Evolutionary conservation across 805 yeast species (phyloP), one percentile per base, ranked within the genome.

Genomic region (Lachancea sp.): DNA sequence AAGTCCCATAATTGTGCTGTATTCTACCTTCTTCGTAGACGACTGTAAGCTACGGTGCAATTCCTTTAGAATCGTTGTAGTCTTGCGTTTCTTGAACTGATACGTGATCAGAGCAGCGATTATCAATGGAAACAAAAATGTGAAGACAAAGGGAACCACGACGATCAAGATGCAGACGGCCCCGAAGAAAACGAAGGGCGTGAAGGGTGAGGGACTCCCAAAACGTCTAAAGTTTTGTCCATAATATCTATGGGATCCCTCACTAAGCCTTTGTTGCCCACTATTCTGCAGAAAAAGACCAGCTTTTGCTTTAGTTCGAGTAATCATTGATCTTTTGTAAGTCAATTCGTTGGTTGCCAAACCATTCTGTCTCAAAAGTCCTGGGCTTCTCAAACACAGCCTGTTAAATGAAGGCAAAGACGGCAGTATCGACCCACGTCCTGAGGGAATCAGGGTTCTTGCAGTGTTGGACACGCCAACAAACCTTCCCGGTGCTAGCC

Each of bases 61-160:
- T 19, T 49, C 50, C 15, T 37, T 30, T 27, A 50, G 45, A n/a
- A 59, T 32, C 15, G 44, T 44, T 15, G 46, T 49, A 12, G 47
- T 40, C 42, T 49, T 52, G 60, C 61, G 60, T 41, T 43, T 48
- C 25, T 46, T 57, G 43, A 56, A 57, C 44, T 61, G 66, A 29
- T 39, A 53, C 9, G 49, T 35, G 7, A 40, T 48, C n/a, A 58
- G 48, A 2, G 50, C 56, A 3, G 46, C 44, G 18, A 61, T 42
- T 2, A 52, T 39, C 25, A 59, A 25, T 5, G 66, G 66, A 34
- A 61, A 46, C 29, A 61, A 48, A 36, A 49, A 39, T 13, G 53
- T 47, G 38, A 54, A 42, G 16, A 54, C 36, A 16, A 54, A 42
- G 4, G 59, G 57, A 3, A 55, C 20, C 16, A 55, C 44, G 26